phyloP scores from a whole-genome alignment of 148 eudicot genomes.

The Chenopodium album region DNA sequence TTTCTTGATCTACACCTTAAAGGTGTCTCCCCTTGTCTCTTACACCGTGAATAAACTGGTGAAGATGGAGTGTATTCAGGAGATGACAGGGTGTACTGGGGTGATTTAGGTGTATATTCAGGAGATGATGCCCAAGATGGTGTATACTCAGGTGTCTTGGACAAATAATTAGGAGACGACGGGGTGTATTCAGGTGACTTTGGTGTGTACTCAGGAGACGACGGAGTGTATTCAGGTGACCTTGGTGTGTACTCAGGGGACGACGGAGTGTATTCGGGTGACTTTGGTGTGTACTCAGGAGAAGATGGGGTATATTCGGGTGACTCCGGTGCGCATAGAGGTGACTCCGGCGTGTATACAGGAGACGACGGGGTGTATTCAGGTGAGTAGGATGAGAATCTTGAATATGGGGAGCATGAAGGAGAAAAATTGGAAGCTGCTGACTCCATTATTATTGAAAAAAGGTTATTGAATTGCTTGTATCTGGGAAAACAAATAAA shows the following conservation, averaged over 20 bases:
- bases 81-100: background rate
- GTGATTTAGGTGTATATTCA: background rate
- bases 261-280: background rate
- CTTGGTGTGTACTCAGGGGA: background rate
- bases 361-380: background rate
- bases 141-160: background rate
- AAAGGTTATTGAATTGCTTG: no score
- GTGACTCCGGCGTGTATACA: background rate
- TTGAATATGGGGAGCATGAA: background rate
- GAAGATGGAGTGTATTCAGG: background rate
- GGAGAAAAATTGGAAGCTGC: background rate
- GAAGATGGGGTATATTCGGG: background rate
- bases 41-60: no score
- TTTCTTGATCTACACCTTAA: no score
- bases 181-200: background rate
- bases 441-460: no score
- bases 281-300: background rate
- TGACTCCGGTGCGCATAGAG: background rate
- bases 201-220: background rate
- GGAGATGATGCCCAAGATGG: background rate
- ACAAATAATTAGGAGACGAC: background rate
- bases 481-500: no score
- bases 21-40: no score
- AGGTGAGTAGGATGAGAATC: background rate
- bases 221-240: background rate